A percentile compares a stretch with the other conserved stretches of the same genome.
Evolutionary conservation across 306 rosid genomes (phyloP).

Genomic region (Cucurbita moschata): DNA sequence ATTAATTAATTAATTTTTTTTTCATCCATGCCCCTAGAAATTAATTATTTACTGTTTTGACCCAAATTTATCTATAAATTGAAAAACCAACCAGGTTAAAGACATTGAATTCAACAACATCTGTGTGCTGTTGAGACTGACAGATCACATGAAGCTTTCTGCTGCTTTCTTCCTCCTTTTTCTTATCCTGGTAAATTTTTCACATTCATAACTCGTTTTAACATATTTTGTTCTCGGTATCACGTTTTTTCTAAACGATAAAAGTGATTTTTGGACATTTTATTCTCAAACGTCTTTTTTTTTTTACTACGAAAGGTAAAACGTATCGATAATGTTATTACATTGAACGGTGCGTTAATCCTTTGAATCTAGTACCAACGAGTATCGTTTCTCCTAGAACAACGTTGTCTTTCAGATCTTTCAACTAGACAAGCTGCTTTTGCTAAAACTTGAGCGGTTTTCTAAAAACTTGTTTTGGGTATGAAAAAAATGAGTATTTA

Average conservation of each 20-base stretch:
- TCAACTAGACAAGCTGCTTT: too few species aligned
- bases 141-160: conserved; percentile 4
- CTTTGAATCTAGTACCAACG: too few species aligned
- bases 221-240: not conserved
- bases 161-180: conserved; percentile 6
- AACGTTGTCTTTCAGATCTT: too few species aligned
- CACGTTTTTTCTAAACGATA: too few species aligned
- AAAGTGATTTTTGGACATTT: not conserved
- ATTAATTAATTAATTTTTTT: too few species aligned
- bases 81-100: not conserved
- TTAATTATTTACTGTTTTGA: not conserved
- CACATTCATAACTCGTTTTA: not conserved
- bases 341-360: too few species aligned
- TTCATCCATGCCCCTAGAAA: not conserved
- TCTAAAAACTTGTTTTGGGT: too few species aligned
- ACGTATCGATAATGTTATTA: too few species aligned
- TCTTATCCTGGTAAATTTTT: conserved; percentile 13
- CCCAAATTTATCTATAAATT: not conserved
- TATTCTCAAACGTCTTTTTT: not conserved
- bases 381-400: too few species aligned
- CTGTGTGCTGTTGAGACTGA: not conserved
- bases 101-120: not conserved
- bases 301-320: too few species aligned
- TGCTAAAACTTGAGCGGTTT: too few species aligned
- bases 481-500: too few species aligned